A percentile compares a stretch with the other conserved stretches of the same genome.
Conservation (phyloP, 192 early-diverging fungal species). For the Coemansia sp. region DNA sequence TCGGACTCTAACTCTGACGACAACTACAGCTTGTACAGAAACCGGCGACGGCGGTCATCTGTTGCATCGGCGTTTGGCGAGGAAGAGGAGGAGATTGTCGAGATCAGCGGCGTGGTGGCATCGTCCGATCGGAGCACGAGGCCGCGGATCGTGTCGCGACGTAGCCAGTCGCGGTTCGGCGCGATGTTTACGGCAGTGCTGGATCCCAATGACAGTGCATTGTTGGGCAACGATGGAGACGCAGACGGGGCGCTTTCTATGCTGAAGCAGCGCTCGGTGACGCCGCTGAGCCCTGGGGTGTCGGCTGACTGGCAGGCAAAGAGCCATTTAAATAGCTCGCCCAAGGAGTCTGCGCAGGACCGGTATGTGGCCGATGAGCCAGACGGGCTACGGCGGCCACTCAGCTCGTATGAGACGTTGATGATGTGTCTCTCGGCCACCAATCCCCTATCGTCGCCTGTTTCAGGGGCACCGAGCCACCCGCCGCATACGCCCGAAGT, state of each 20-base stretch:
- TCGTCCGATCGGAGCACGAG: conserved; percentile 5
- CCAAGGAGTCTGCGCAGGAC: conserved; percentile 41
- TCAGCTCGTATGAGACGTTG: conserved; percentile 47
- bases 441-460: background rate
- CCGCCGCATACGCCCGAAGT: background rate
- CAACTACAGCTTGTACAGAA: background rate
- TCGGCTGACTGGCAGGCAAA: background rate
- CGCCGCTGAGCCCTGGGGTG: background rate
- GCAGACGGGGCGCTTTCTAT: background rate
- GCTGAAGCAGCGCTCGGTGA: background rate
- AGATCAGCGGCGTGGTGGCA: conserved; percentile 34
- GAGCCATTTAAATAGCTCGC: conserved; percentile 4
- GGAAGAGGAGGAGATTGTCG: conserved; percentile 42
- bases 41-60: conserved; percentile 6
- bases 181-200: conserved; percentile 37
- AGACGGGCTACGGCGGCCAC: conserved; percentile 18
- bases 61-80: conserved; percentile 3
- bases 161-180: conserved; percentile 48
- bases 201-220: background rate
- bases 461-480: background rate
- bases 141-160: conserved; percentile 43
- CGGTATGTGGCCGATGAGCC: conserved; percentile 28
- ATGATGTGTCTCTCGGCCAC: conserved; percentile 14
- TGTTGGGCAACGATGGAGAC: background rate
- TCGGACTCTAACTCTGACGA: conserved; percentile 13